Conservation (phyloP, 192 early-diverging fungal genomes). For the Geranomyces variabilis region DNA sequence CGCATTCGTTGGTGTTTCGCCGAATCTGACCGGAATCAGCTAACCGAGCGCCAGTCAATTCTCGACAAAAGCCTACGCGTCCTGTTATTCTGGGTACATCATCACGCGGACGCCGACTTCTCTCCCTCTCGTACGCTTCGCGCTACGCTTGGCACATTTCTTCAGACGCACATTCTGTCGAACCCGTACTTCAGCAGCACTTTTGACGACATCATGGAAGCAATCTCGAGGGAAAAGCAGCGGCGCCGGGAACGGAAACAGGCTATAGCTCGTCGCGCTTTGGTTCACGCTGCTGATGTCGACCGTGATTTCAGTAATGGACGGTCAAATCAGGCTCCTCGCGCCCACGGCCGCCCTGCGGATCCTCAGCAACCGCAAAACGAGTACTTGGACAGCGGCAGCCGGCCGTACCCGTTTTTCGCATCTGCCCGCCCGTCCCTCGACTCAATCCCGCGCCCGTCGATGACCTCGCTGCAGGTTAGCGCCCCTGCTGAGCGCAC, state of each 20-base stretch:
- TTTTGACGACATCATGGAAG: conserved; percentile 2
- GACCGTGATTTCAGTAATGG: no score
- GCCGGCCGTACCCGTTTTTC: conserved; percentile 10
- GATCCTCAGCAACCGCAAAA: not conserved
- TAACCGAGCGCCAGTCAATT: not conserved
- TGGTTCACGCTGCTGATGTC: no score
- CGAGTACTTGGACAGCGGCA: conserved; percentile 10
- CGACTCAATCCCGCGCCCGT: conserved; percentile 3
- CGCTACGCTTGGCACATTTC: conserved; percentile 3
- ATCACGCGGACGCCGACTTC: conserved; percentile 25
- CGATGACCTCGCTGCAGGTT: not conserved
- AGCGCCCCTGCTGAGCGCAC: conserved; percentile 7
- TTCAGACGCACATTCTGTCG: not conserved
- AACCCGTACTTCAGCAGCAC: not conserved
- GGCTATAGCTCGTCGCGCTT: no score
- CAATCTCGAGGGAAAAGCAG: not conserved
- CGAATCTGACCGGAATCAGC: not conserved
- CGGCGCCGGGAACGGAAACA: not conserved
- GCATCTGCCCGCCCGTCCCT: conserved; percentile 7
- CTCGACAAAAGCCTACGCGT: conserved; percentile 6
- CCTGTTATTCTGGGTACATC: conserved; percentile 17
- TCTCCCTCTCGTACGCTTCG: conserved; percentile 11
- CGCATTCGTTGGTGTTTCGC: conserved; percentile 15
- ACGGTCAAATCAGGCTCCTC: no score
- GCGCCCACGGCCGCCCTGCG: no score